Evolutionary conservation across 768 basidiomycete species (phyloP), one percentile per base, ranked within the genome.

Genomic region (Boletellus sp.): DNA sequence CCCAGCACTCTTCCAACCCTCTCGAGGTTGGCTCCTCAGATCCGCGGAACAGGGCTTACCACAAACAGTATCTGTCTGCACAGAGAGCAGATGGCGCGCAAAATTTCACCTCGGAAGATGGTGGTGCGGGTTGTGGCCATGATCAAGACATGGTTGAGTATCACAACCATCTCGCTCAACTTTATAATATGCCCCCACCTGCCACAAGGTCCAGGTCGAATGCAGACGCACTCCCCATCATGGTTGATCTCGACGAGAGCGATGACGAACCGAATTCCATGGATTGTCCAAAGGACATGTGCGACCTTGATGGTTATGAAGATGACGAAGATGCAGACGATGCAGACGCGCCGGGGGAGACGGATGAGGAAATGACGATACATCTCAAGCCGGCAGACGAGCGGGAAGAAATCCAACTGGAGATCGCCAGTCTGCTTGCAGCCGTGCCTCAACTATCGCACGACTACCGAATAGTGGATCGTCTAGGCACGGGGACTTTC

Each of bases 401-500:
- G 56, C 84, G 79, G 51, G 72, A 74, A 3, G 87, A 87, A 55
- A 89, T 97, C 45, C 71, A 77, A 39, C 70, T 74, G 35, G 95
- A 99, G 69, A 93, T 98, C 37, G 63, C 70, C 0, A 81, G 88
- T 52, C 78, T 97, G 23, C 72, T 83, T 53, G 64, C 71, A 1
- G 76, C 78, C 16, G 82, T 95, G 4, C 87, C 89, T 0, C 68
- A 76, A n/a, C 74, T 95, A 46, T 63, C 70, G 5, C 62, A 73
- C 3, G 76, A 87, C 55, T 98, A 95, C 74, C 78, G 73, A 43
- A 74, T 98, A 32, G 67, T 97, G 32, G 95, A 97, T 71, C 80
- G 94, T 1, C 79, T 99, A 1, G 96, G 96, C 13, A 97, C 94
- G 47, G 95, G 95, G 15, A 99, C 95, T 1, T 99, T 99, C 71